Evolutionary conservation across 805 yeast species (phyloP).

Genomic region (Komagataella pseudopastoris): DNA sequence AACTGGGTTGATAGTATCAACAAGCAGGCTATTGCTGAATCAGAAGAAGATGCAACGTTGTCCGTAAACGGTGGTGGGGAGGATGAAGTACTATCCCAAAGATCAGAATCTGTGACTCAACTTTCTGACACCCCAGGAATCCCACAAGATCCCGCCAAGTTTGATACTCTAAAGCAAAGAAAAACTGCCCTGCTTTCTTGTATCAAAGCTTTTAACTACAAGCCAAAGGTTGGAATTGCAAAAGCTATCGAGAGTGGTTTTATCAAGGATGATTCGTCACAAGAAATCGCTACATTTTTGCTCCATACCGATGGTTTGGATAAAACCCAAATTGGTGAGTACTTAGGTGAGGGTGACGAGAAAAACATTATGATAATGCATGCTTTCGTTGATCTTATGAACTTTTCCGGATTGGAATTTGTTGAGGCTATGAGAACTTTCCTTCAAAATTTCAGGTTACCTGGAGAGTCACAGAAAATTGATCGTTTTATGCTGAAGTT

Average conservation of each 20-base stretch:
- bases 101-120: constrained; percentile 14
- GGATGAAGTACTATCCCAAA: not conserved
- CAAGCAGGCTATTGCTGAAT: not conserved
- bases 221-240: constrained; percentile 70
- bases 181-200: constrained; percentile 76
- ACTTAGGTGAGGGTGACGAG: constrained; percentile 78
- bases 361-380: constrained; percentile 77
- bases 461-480: constrained; percentile 97
- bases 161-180: constrained; percentile 71
- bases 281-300: constrained; percentile 62
- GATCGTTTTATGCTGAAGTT: constrained; percentile 95
- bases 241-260: constrained; percentile 51
- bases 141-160: constrained; percentile 53
- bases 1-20: constrained; percentile 39
- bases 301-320: constrained; percentile 60
- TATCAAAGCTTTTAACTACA: constrained; percentile 65
- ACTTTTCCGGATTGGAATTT: constrained; percentile 54
- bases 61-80: constrained; percentile 5
- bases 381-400: constrained; percentile 81
- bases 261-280: constrained; percentile 45
- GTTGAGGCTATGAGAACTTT: constrained; percentile 79
- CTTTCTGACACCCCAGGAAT: constrained; percentile 1
- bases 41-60: not conserved
- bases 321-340: constrained; percentile 80
- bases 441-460: constrained; percentile 81